Conservation (phyloP, 495 filamentous ascomycete genomes). For the Aspergillus affinis region DNA sequence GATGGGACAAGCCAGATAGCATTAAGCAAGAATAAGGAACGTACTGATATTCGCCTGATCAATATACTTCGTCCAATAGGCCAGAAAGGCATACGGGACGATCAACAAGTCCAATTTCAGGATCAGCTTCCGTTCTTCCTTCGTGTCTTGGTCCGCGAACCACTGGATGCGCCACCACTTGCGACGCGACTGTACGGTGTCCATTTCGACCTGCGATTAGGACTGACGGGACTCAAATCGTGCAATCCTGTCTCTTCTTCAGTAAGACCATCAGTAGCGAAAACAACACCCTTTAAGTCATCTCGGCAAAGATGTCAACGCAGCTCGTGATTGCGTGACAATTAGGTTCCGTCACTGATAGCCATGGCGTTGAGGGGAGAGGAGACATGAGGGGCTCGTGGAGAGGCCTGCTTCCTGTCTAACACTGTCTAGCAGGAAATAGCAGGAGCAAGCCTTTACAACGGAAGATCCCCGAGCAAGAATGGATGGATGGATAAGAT, state of each 20-base stretch:
- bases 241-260: background rate
- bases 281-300: background rate
- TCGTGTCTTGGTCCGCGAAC: constrained; percentile 43
- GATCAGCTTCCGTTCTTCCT: constrained; percentile 42
- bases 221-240: background rate
- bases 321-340: constrained; percentile 2
- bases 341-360: background rate
- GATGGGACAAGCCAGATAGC: no score
- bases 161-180: constrained; percentile 41
- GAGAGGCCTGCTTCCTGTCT: background rate
- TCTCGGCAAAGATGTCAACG: constrained; percentile 1
- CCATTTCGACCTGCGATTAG: background rate
- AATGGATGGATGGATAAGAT: background rate
- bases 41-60: constrained; percentile 37
- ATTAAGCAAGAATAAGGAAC: no score
- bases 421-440: no score
- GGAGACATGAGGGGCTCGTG: background rate
- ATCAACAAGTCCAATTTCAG: constrained; percentile 46
- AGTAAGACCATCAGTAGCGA: background rate
- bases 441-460: background rate
- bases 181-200: background rate
- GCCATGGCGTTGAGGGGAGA: background rate
- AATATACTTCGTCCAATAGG: constrained; percentile 50
- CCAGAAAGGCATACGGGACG: constrained; percentile 40
- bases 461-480: background rate